These are phyloP conservation scores for Saprolegnia parasitica DNA, from an alignment of 352 stramenopile species.

Conservation along the genomic window DNA sequence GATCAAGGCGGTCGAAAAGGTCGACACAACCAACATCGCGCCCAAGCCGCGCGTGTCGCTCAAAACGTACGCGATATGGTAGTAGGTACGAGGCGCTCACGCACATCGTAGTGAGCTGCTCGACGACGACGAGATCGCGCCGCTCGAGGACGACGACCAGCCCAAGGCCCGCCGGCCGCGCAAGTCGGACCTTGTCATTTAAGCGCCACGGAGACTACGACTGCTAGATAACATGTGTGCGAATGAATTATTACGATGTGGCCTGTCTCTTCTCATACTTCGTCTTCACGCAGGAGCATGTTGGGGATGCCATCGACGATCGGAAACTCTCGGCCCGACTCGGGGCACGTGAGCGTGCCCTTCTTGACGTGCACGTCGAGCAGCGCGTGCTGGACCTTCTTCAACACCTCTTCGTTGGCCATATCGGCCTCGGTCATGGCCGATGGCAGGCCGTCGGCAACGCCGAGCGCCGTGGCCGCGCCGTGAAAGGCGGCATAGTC, in stretches of 20 bases:
- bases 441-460: conserved; percentile 67
- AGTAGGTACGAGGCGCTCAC: conserved; percentile 8
- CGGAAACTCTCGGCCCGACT: conserved; percentile 94
- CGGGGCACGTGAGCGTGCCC: conserved; percentile 93
- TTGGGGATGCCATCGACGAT: conserved; percentile 97
- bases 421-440: conserved; percentile 38
- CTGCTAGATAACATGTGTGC: not conserved
- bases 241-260: not conserved
- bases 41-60: conserved; percentile 34
- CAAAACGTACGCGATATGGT: conserved; percentile 28
- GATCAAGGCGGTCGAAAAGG: conserved; percentile 76
- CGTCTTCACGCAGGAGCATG: conserved; percentile 92
- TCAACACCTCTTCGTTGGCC: conserved; percentile 65
- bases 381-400: conserved; percentile 86
- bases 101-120: not conserved
- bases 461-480: conserved; percentile 63
- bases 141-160: not conserved
- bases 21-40: conserved; percentile 38
- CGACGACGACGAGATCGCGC: conserved; percentile 34
- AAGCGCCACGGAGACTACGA: not conserved
- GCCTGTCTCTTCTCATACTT: conserved; percentile 62
- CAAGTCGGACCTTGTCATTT: conserved; percentile 19
- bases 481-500: conserved; percentile 85
- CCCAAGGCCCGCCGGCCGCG: not conserved
- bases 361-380: conserved; percentile 95